Conservation (phyloP, 2,329 filamentous ascomycete genomes). For the Xylariaceae sp. region DNA sequence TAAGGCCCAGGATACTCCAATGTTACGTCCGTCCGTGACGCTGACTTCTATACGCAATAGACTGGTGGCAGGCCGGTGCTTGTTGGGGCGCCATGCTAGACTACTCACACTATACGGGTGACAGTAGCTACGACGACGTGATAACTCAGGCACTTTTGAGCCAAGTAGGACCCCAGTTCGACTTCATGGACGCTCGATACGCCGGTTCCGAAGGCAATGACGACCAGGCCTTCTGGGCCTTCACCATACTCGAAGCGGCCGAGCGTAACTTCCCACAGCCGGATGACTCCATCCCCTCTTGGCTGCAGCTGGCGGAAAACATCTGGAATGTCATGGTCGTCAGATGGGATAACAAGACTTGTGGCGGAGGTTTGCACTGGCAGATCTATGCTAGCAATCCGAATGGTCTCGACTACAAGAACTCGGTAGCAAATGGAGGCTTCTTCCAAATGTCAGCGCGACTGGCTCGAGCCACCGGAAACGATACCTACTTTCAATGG, state of each 20-base stretch:
- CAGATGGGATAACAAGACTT: slow-evolving; percentile 65
- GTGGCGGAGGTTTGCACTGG: slow-evolving; percentile 71
- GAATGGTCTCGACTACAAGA: slow-evolving; percentile 77
- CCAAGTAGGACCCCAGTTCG: slow-evolving; percentile 50
- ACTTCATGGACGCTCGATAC: slow-evolving; percentile 56
- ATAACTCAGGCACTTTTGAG: slow-evolving; percentile 54
- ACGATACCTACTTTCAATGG: slow-evolving; percentile 62
- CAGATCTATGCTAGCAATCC: slow-evolving; percentile 72
- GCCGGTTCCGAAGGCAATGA: slow-evolving; percentile 64
- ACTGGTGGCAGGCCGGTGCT: slow-evolving; percentile 62
- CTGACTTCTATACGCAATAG: slow-evolving; percentile 20
- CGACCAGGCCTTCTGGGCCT: slow-evolving; percentile 70
- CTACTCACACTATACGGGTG: slow-evolving; percentile 62
- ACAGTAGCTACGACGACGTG: slow-evolving; percentile 55
- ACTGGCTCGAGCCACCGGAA: slow-evolving; percentile 63
- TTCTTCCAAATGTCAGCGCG: slow-evolving; percentile 77
- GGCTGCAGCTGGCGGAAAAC: slow-evolving; percentile 62
- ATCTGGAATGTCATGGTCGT: slow-evolving; percentile 65
- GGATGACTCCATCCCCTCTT: slow-evolving; percentile 51
- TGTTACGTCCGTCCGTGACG: not conserved
- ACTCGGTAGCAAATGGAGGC: slow-evolving; percentile 73
- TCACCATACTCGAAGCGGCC: slow-evolving; percentile 61
- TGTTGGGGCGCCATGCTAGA: slow-evolving; percentile 64
- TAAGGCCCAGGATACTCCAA: slow-evolving; percentile 23
- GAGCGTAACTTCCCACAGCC: slow-evolving; percentile 63